Evolutionary conservation across 345 rosid genomes (phyloP).

Genomic region (Salix viminalis): DNA sequence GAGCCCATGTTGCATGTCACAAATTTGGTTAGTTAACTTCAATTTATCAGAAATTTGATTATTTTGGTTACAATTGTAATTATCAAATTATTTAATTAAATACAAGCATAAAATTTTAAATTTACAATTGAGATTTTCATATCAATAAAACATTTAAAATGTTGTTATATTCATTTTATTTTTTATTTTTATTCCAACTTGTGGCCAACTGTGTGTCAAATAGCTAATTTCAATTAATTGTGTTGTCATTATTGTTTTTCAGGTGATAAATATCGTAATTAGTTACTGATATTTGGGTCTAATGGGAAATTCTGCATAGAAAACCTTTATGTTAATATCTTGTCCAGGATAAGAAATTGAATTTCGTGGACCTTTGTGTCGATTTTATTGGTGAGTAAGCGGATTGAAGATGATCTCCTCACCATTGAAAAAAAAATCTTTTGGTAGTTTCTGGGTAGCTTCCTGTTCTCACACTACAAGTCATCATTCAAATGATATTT

Average conservation of each 20-base stretch:
- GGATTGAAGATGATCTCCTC: not conserved
- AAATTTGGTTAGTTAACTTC: accelerated
- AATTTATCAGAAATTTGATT: too few species aligned
- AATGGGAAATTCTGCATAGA: not conserved
- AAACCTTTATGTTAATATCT: not conserved
- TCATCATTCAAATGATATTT: too few species aligned
- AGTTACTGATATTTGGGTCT: not conserved
- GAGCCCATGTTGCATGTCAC: accelerated
- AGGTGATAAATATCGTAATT: not conserved
- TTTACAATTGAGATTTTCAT: too few species aligned
- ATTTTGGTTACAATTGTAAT: too few species aligned
- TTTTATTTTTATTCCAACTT: too few species aligned
- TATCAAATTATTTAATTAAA: too few species aligned
- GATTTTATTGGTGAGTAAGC: not conserved
- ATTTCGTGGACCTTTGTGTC: not conserved
- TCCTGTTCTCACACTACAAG: not conserved
- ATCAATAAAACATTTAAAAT: too few species aligned
- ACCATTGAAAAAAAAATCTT: not conserved
- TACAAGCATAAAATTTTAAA: too few species aligned
- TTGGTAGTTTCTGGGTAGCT: conserved; percentile 15
- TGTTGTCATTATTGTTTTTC: too few species aligned
- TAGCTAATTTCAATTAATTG: too few species aligned
- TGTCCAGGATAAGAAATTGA: not conserved
- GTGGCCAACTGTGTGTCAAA: too few species aligned
- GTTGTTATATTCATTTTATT: too few species aligned